Percentiles rank a stretch among this genome's conserved stretches.
phyloP scores from a whole-genome alignment of 352 stramenopile species.

The Thalassiosira mediterranea region DNA sequence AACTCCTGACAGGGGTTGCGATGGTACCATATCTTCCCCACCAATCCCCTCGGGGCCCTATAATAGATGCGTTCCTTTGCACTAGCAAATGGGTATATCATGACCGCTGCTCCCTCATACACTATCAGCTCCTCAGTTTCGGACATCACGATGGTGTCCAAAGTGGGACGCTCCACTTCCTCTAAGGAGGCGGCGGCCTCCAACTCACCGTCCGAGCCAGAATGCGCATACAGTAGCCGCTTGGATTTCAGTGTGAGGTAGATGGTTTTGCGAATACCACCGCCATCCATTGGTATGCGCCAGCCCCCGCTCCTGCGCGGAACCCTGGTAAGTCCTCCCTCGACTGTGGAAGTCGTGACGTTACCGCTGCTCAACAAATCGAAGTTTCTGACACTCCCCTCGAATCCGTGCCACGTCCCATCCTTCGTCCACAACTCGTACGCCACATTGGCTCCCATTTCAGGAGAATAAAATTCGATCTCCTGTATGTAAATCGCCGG shows the following conservation, averaged over 20 bases:
- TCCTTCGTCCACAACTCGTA: conserved; percentile 8
- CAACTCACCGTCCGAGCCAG: not conserved
- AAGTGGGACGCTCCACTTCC: not conserved
- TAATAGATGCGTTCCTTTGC: conserved; percentile 23
- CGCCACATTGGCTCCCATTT: not conserved
- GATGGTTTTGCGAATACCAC: not conserved
- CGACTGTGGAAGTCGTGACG: conserved; percentile 2
- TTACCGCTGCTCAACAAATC: not conserved
- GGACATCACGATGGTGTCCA: conserved; percentile 6
- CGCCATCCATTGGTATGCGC: conserved; percentile 1
- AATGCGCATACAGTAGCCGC: conserved; percentile 5
- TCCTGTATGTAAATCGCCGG: not conserved
- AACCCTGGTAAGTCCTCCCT: not conserved
- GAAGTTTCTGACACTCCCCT: not conserved
- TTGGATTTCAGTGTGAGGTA: not conserved
- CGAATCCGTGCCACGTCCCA: conserved; percentile 2
- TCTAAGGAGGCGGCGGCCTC: not conserved
- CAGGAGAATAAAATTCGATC: not conserved
- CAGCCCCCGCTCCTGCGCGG: not conserved
- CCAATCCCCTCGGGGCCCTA: conserved; percentile 16
- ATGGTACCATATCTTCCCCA: conserved; percentile 18
- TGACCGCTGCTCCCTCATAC: conserved; percentile 22
- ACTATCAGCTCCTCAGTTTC: conserved; percentile 2
- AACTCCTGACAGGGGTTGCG: conserved; percentile 14
- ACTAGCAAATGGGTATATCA: conserved; percentile 9